Evolutionary conservation across 2,329 filamentous ascomycete species (phyloP), one percentile per base, ranked within the genome.

Genomic region (Arthrocladium fulminans): DNA sequence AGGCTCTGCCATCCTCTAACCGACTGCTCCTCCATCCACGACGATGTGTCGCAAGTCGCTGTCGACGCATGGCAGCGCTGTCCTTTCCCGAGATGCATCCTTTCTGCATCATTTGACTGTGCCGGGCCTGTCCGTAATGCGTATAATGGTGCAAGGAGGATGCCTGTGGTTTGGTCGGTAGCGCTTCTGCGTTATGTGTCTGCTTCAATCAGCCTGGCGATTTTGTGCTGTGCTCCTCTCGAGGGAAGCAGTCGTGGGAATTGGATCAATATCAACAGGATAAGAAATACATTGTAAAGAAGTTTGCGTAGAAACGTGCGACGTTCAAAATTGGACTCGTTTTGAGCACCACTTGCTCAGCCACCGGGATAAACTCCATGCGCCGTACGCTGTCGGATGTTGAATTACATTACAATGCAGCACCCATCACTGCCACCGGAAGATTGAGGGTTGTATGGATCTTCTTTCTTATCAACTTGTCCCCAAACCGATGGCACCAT

Each of bases 401-500:
- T 38, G 8, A 47, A 50, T 73, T 76, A 97, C 90, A 97, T 97
- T 71, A 98, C 82, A 62, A 84, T 77, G 74, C 92, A 98, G 80
- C 92, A 98, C 62, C 88, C 86, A 65, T 82, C 85, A 38, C 43
- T 54, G 8, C 56, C 56, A 15, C 43, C 29, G n/a, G 80, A 87
- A 73, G 94, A 88, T 74, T 94, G 90, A 59, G 90, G 90, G 62
- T 90, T 88, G 67, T 98, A 98, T n/a, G 92, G 92, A 67, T 98
- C 92, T 66, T 97, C 92, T 67, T 86, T 84, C 75, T 88, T 90
- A 65, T 94, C 88, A 57, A 97, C 88, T 76, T 81, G 62, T 59
- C 90, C 90, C 92, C 92, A 98, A 68, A 94, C 86, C 47, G 88
- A 94, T 45, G 89, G 89, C 49, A 97, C 89, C 92, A 98, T 97